Evolutionary conservation across 805 yeast genomes (phyloP), one percentile per base, ranked within the genome.

Genomic region (Zygosaccharomyces siamensis): DNA sequence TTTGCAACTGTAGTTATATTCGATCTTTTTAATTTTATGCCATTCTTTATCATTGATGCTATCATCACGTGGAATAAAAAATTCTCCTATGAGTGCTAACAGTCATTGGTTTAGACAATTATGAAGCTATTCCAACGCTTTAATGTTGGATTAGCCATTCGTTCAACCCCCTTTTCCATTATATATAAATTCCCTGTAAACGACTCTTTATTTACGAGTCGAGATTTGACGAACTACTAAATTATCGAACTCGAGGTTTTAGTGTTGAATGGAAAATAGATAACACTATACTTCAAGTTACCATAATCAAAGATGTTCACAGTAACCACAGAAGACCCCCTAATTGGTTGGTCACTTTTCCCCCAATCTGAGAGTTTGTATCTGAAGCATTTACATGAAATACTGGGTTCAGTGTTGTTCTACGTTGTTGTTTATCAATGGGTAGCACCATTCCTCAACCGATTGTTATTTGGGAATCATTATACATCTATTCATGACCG

Each of bases 321-420:
- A 20, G 28, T 51, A 30, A 16, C 45, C 10, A 30, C 46, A 18
- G 40, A 48, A n/a, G 54, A 63, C 59, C 74, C 63, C 16, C 56
- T 67, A 16, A 40, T 66, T 41, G 44, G 46, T 31, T 59, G 50
- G 28, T 66, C 69, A 20, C 61, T 59, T 36, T 63, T 58, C 42
- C 64, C 63, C 1, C 56, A 64, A 16, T 74, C 86, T 1, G 55
- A 62, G n/a, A 72, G 67, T 51, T 60, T 71, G 50, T 72, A 75
- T 41, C 54, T 67, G 23, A 72, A 72, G n/a, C 92, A 86, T 62
- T 74, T 81, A 74, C 97, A 89, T 62, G 97, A 92, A 67, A 73
- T 88, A 16, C 62, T 79, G 1, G 73, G 70, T 5, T 73, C 90
- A 8, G 73, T 84, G 20, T 51, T 76, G 18, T 75, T 86, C 58